Conservation (phyloP, 2,329 filamentous ascomycete species). For the Endoconidiophora polonica region DNA sequence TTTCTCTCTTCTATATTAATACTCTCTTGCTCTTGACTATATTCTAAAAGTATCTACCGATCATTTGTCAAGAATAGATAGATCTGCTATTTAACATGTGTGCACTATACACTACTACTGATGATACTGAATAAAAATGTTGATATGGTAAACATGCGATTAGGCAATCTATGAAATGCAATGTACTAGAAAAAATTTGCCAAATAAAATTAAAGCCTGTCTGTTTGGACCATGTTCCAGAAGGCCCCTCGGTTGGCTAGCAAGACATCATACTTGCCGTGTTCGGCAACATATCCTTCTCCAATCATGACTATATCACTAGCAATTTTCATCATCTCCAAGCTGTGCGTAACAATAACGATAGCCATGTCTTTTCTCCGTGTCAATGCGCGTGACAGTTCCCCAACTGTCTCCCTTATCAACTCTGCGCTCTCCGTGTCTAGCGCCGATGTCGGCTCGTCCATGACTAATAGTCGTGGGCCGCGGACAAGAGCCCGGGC, state of each 20-base stretch:
- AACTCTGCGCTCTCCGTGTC: conserved; percentile 50
- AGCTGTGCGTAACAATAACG: conserved; percentile 65
- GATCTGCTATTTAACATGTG: too few species aligned
- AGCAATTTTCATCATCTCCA: conserved; percentile 73
- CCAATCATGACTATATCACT: conserved; percentile 58
- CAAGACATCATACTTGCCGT: conserved; percentile 49
- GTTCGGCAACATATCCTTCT: conserved; percentile 47
- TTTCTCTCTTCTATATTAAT: not conserved
- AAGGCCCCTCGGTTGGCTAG: conserved; percentile 28
- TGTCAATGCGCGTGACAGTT: conserved; percentile 42
- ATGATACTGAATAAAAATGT: too few species aligned
- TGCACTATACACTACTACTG: too few species aligned
- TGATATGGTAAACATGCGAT: too few species aligned
- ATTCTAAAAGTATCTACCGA: too few species aligned
- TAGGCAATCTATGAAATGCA: not conserved
- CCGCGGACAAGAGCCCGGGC: conserved; percentile 58
- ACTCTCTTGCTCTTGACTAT: too few species aligned
- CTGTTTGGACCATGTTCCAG: conserved; percentile 25
- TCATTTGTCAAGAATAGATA: too few species aligned
- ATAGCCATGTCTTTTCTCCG: not conserved
- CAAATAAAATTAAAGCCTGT: not conserved
- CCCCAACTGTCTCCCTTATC: conserved; percentile 45
- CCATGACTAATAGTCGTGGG: conserved; percentile 60
- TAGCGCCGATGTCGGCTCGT: conserved; percentile 73
- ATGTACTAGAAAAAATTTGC: not conserved